phyloP scores from a whole-genome alignment of 2,329 filamentous ascomycete species.

The Dothiorella sarmentorum region DNA sequence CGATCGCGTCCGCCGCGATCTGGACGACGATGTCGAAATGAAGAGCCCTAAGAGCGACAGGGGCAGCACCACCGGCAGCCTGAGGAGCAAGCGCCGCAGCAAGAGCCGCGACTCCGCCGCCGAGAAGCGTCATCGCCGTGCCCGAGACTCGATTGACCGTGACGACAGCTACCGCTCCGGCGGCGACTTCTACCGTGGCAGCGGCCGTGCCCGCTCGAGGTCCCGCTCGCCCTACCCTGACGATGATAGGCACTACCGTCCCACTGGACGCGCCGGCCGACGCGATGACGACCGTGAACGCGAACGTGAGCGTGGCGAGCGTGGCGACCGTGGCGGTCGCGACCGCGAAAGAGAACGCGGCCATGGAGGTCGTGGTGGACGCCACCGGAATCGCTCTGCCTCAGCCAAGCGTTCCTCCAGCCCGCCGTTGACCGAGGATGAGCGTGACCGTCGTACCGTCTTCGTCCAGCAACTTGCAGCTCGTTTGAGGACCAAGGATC shows the following conservation, averaged over 20 bases:
- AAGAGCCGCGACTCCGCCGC: constrained; percentile 28
- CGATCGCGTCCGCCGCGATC: constrained; percentile 26
- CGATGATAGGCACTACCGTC: constrained; percentile 37
- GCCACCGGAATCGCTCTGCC: constrained; percentile 44
- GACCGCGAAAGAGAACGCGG: constrained; percentile 58
- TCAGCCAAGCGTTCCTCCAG: constrained; percentile 44
- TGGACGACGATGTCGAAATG: constrained; percentile 38
- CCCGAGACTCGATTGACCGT: constrained; percentile 23
- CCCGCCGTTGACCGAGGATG: constrained; percentile 78
- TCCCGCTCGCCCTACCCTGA: constrained; percentile 35
- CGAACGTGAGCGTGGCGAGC: constrained; percentile 54
- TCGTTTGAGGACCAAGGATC: constrained; percentile 83
- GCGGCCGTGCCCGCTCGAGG: constrained; percentile 32
- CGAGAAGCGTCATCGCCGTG: constrained; percentile 22
- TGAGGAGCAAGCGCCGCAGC: constrained; percentile 28
- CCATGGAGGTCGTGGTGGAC: constrained; percentile 48
- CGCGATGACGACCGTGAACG: constrained; percentile 52
- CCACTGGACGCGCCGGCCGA: constrained; percentile 29
- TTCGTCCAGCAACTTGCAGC: constrained; percentile 98
- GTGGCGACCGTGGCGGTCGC: constrained; percentile 52
- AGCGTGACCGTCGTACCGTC: constrained; percentile 92
- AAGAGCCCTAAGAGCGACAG: constrained; percentile 25
- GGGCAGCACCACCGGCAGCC: constrained; percentile 38
- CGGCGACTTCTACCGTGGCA: constrained; percentile 40
- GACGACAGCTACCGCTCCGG: constrained; percentile 22